Evolutionary conservation across 192 early-diverging fungal genomes (phyloP).

Genomic region (Phycomyces nitens): DNA sequence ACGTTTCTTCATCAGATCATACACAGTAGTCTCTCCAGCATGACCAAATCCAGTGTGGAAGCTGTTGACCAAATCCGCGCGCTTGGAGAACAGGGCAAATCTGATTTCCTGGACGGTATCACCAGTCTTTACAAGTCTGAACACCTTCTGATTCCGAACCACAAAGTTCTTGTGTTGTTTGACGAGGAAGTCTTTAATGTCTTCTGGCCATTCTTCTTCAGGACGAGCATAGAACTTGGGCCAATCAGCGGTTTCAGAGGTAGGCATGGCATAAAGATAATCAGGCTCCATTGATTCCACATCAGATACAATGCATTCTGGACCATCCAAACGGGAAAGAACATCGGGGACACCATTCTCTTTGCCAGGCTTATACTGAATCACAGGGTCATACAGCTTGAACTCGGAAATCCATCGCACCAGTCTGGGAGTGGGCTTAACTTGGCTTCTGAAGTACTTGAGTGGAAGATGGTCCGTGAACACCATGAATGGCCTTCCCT

Average conservation of each 20-base stretch:
- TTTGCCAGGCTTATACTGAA: conserved; percentile 9
- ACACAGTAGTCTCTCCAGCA: background rate
- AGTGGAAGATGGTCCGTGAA: conserved; percentile 11
- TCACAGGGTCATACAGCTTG: conserved; percentile 1
- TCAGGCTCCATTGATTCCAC: conserved; percentile 1
- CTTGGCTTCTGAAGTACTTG: conserved; percentile 1
- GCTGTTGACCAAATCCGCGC: background rate
- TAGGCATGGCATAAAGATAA: background rate
- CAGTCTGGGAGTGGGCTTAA: background rate
- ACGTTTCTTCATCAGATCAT: background rate
- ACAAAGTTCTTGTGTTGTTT: conserved; percentile 1
- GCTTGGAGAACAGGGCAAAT: background rate
- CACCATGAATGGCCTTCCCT: background rate
- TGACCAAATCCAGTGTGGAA: conserved; percentile 8
- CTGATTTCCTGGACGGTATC: background rate
- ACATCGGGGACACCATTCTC: conserved; percentile 3
- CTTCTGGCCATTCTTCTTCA: background rate
- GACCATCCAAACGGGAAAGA: background rate
- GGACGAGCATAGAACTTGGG: background rate
- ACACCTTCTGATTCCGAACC: background rate
- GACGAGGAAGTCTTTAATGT: background rate
- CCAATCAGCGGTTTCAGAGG: background rate
- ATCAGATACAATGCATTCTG: background rate
- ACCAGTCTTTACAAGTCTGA: background rate
- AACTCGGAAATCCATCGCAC: conserved; percentile 8